Evolutionary conservation across 78 protist species (phyloP).

Genomic region (Tieghemostelium lacteum): DNA sequence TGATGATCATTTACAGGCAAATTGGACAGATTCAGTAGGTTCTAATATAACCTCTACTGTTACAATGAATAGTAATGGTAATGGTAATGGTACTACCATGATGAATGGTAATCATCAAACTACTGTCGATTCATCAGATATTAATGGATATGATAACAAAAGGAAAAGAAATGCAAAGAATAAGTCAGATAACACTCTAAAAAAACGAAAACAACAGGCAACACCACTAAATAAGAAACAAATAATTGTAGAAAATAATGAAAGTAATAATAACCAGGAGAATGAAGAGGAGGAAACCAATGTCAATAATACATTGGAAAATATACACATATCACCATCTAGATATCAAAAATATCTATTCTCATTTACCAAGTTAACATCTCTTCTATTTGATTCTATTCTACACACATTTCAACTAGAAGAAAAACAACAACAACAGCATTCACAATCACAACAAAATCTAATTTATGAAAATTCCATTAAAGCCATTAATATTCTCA

Average conservation of each 20-base stretch:
- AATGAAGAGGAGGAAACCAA: background rate
- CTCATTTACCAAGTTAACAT: slow-evolving; percentile 20
- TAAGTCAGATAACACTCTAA: too few relatives aligned
- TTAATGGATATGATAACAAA: background rate
- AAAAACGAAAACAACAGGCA: background rate
- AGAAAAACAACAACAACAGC: background rate
- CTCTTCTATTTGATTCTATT: slow-evolving; percentile 21
- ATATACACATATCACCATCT: background rate
- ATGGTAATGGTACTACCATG: background rate
- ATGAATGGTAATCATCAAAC: background rate
- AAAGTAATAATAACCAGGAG: background rate
- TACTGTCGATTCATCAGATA: too few relatives aligned
- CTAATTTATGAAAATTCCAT: slow-evolving; percentile 23
- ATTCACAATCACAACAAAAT: background rate
- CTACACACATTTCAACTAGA: slow-evolving; percentile 1
- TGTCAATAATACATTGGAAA: background rate
- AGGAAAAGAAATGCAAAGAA: background rate
- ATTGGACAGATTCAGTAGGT: background rate
- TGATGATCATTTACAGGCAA: background rate
- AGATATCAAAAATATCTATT: slow-evolving; percentile 12
- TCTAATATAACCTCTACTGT: background rate
- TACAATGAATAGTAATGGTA: background rate
- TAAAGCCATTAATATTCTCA: slow-evolving; percentile 13
- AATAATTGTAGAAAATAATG: too few relatives aligned
- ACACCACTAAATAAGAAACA: too few relatives aligned